A percentile compares a stretch with the other conserved stretches of the same genome.
These are phyloP conservation scores for Macroventuria anomochaeta DNA, from an alignment of 2,329 filamentous ascomycete genomes.

Conservation along the genomic window DNA sequence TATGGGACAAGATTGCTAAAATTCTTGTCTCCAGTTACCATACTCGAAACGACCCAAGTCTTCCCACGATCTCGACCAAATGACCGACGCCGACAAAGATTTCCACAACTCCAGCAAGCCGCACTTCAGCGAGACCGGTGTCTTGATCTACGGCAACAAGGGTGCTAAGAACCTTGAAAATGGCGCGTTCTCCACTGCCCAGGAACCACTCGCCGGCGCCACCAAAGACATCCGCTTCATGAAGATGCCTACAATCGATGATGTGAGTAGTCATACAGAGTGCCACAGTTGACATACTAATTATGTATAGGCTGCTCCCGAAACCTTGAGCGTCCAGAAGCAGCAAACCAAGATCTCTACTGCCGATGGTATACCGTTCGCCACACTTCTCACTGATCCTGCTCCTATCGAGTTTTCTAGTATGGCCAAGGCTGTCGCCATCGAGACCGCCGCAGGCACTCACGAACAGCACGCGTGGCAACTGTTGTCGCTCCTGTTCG, in stretches of 20 bases:
- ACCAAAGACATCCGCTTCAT: slow-evolving; percentile 70
- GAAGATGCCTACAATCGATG: slow-evolving; percentile 61
- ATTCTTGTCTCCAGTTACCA: slow-evolving; percentile 71
- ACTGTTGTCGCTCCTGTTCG: slow-evolving; percentile 85
- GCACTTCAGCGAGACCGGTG: slow-evolving; percentile 77
- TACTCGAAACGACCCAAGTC: slow-evolving; percentile 81
- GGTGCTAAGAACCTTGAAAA: slow-evolving; percentile 52
- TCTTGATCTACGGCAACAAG: slow-evolving; percentile 68
- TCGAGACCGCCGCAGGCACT: slow-evolving; percentile 44
- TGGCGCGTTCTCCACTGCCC: slow-evolving; percentile 61
- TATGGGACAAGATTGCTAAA: slow-evolving; percentile 48
- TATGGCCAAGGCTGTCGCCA: slow-evolving; percentile 54
- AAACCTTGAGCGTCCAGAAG: slow-evolving; percentile 63
- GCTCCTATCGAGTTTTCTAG: slow-evolving; percentile 60
- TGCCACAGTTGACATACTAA: slow-evolving; percentile 25
- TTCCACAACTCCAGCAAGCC: slow-evolving; percentile 80
- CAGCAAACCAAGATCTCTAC: slow-evolving; percentile 55
- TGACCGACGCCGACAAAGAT: slow-evolving; percentile 68
- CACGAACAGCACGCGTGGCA: slow-evolving; percentile 84
- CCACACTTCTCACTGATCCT: slow-evolving; percentile 56
- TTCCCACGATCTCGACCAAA: slow-evolving; percentile 66
- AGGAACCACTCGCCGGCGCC: slow-evolving; percentile 67
- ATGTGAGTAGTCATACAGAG: slow-evolving; percentile 41
- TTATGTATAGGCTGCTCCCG: slow-evolving; percentile 59
- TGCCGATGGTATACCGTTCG: slow-evolving; percentile 65